These are phyloP conservation scores for Cytospora piceae DNA, from an alignment of 2,329 filamentous ascomycete species.

Conservation along the genomic window DNA sequence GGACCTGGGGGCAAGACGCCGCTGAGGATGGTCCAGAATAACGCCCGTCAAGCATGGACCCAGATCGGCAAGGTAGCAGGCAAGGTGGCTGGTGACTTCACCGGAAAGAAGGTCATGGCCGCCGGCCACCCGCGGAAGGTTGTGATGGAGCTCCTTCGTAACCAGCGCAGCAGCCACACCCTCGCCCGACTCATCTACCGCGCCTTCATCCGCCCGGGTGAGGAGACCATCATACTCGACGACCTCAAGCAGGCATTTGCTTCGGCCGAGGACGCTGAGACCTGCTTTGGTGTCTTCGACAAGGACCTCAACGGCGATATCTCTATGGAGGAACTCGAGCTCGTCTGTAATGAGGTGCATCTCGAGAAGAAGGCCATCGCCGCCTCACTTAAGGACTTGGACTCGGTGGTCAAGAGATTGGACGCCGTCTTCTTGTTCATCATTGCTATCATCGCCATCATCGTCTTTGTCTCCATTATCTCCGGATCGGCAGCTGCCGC, in stretches of 20 bases:
- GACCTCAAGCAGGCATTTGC: constrained; percentile 81
- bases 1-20: constrained; percentile 72
- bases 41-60: constrained; percentile 73
- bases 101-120: constrained; percentile 68
- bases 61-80: constrained; percentile 86
- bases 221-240: constrained; percentile 75
- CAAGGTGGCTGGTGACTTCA: constrained; percentile 88
- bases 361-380: constrained; percentile 95
- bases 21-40: constrained; percentile 71
- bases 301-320: constrained; percentile 97
- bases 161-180: constrained; percentile 75
- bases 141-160: constrained; percentile 75
- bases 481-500: constrained; percentile 89
- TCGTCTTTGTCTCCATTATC: constrained; percentile 88
- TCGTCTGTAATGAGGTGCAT: constrained; percentile 91
- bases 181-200: constrained; percentile 87
- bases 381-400: constrained; percentile 90
- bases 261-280: constrained; percentile 82
- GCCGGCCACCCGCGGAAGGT: constrained; percentile 84
- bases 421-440: constrained; percentile 89
- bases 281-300: constrained; percentile 90
- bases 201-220: constrained; percentile 75
- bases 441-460: constrained; percentile 75
- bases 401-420: constrained; percentile 89
- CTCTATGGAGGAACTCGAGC: constrained; percentile 90